Evolutionary conservation across 768 basidiomycete genomes (phyloP), one percentile per base, ranked within the genome.

Genomic region (Tylopilus subfusipes): DNA sequence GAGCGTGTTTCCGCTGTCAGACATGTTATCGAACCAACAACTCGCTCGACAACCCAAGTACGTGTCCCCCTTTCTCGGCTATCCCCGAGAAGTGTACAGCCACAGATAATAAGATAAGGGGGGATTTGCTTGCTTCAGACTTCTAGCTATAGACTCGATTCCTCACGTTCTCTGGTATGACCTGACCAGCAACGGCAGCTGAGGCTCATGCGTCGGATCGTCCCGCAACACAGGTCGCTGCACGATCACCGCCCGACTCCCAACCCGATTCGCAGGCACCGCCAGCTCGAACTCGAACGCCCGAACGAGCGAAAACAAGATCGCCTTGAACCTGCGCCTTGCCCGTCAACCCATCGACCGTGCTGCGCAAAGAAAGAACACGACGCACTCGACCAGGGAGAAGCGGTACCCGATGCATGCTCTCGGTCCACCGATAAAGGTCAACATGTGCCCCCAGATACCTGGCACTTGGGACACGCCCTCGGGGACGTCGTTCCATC

Each of bases 381-480:
- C 11, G 19, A 31, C 81, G 38, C 54, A 83, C 81, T 21, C 78
- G n/a, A n/a, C n/a, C n/a, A n/a, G n/a, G n/a, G n/a, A n/a, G n/a
- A n/a, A n/a, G n/a, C n/a, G n/a, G n/a, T n/a, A n/a, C n/a, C n/a
- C n/a, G n/a, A n/a, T n/a, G n/a, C n/a, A n/a, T n/a, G n/a, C n/a
- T n/a, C n/a, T 76, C 16, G 83, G 81, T 5, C 86, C 86, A 31
- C 82, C 83, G 3, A 84, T 59, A 75, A 89, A 89, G 0, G 81
- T 77, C 31, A 86, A 62, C 56, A 82, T 63, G 59, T 84, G 78
- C 9, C 79, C 76, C 78, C 80, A 85, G 0, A 86, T 74, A 9
- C 84, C 82, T 6, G 86, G 86, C 22, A 87, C 70, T 0, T 64
- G 53, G 4, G 63, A 62, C 2, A 72, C 76, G 1, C 70, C 71